Evolutionary conservation across 108 stramenopile genomes (phyloP), one percentile per base, ranked within the genome.

Genomic region (Nitzschia sp.): DNA sequence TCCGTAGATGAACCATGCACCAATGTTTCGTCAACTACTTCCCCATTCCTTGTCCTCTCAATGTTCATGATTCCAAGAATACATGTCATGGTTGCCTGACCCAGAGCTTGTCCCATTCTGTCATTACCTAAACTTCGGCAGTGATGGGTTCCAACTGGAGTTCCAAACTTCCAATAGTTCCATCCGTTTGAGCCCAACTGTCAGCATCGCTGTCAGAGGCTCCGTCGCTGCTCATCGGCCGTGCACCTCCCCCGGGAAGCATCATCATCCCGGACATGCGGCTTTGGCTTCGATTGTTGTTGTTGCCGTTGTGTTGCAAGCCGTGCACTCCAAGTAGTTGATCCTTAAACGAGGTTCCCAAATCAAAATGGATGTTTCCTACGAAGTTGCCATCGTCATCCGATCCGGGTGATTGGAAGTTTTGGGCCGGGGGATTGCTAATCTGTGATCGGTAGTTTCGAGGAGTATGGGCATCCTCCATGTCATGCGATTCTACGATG

Each of bases 121-220:
- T 34, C 29, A n/a, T 50, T 50, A 19, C 48, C 66, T 69, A 79
- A 11, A 79, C 71, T 69, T 79, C 78, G 11, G 66, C 78, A 3
- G 78, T 79, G 41, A 79, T 72, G 9, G 71, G 80, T 62, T 81
- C 80, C 43, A 76, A 42, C 8, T 81, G 62, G 14, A 67, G 48
- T 62, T 81, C 80, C 43, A 81, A 54, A 25, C 75, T 76, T n/a
- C 80, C 80, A 44, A 81, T 73, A 10, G 72, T 81, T 8, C 75
- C 80, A 63, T 81, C 75, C 26, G 80, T 73, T 63, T 81, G 80
- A 7, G 80, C 80, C 80, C 80, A 81, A 57, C 67, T 69, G 37
- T 81, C 80, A 0, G 39, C 62, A 11, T 75, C 75, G 41, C 70
- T 55, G 19, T 43, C 44, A 41, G 20, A 41, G 58, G 58, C 54